A percentile compares a stretch with the other conserved stretches of the same genome.
These are phyloP conservation scores for Prinsepia uniflora DNA, from an alignment of 306 rosid species.

Conservation along the genomic window DNA sequence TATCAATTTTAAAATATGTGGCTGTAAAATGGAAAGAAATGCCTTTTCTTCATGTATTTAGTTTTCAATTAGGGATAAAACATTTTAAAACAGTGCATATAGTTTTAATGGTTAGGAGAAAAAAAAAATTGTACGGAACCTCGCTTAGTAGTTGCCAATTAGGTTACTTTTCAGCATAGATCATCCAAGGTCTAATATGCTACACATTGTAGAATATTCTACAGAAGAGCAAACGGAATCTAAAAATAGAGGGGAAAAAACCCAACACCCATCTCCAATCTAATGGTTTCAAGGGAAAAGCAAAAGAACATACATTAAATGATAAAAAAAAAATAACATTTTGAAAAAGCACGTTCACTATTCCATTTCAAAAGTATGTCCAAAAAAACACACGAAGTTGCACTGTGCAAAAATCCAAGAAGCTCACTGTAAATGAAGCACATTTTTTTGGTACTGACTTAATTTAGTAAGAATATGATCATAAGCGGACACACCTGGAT, in stretches of 20 bases:
- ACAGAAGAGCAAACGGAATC: not conserved
- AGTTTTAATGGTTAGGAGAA: not conserved
- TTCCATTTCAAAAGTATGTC: not conserved
- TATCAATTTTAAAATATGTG: not conserved
- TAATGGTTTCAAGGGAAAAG: not conserved
- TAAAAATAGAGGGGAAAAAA: not conserved
- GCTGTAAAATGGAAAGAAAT: not conserved
- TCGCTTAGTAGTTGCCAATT: not conserved
- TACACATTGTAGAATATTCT: not conserved
- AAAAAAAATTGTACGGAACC: not conserved
- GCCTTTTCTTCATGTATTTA: not conserved
- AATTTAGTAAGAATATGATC: conserved; percentile 7
- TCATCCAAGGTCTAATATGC: not conserved
- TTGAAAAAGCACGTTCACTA: not conserved
- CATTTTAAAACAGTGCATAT: not conserved
- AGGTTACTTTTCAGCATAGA: not conserved
- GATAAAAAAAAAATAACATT: not conserved
- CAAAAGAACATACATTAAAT: not conserved
- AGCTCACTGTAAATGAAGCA: not conserved
- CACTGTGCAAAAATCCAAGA: not conserved
- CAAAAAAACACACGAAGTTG: not conserved
- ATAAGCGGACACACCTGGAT: conserved; percentile 64
- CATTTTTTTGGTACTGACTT: not conserved
- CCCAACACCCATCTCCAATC: not conserved
- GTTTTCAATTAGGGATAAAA: not conserved